These are phyloP conservation scores for Aristolochia fimbriata DNA, from an alignment of 164 flowering plant species.

Conservation along the genomic window DNA sequence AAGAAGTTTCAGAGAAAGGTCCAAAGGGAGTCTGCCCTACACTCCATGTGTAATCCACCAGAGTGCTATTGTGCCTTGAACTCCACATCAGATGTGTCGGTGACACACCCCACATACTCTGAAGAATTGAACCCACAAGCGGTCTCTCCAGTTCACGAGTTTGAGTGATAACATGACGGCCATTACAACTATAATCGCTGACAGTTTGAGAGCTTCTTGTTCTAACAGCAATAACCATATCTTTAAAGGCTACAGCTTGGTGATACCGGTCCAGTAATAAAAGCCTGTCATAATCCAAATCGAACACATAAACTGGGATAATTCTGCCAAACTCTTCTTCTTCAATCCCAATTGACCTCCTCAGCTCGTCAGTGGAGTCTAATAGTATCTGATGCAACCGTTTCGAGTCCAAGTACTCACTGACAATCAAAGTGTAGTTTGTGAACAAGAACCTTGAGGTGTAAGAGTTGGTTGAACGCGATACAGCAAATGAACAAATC, in stretches of 20 bases:
- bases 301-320: constrained; percentile 89
- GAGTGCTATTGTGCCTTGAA: constrained; percentile 59
- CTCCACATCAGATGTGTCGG: constrained; percentile 95
- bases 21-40: constrained; percentile 97
- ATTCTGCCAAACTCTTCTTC: constrained; percentile 72
- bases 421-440: constrained; percentile 86
- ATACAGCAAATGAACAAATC: constrained; percentile 68
- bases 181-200: constrained; percentile 92
- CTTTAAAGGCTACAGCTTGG: constrained; percentile 82
- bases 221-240: constrained; percentile 95
- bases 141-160: constrained; percentile 85
- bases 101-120: constrained; percentile 98
- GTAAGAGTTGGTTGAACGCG: constrained; percentile 57
- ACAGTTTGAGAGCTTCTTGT: constrained; percentile 83
- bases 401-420: constrained; percentile 95
- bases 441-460: constrained; percentile 95
- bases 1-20: constrained; percentile 69
- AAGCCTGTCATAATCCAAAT: constrained; percentile 52
- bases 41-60: constrained; percentile 97
- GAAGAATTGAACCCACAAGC: constrained; percentile 78
- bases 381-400: constrained; percentile 73
- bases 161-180: constrained; percentile 78
- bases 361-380: constrained; percentile 63
- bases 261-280: constrained; percentile 87
- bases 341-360: constrained; percentile 37